A percentile compares a stretch with the other conserved stretches of the same genome.
Conservation (phyloP, 129 eudicot species). For the Flaveria brownii region DNA sequence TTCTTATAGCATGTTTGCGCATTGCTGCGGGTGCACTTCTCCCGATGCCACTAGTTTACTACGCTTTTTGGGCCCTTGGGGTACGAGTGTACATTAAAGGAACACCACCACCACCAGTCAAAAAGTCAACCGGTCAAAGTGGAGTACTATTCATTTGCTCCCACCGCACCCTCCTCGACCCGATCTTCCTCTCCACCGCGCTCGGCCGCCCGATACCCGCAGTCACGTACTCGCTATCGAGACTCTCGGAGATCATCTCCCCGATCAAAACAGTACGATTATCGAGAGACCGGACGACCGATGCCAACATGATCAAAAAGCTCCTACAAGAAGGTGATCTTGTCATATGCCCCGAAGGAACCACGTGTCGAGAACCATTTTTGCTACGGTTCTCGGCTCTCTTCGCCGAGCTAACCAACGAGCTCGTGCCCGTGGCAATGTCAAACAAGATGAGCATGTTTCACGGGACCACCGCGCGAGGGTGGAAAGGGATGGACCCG, state of each 20-base stretch:
- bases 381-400: slow-evolving; percentile 63
- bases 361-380: slow-evolving; percentile 77
- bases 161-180: slow-evolving; percentile 73
- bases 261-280: slow-evolving; percentile 74
- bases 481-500: slow-evolving; percentile 82
- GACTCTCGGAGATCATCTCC: slow-evolving; percentile 68
- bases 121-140: slow-evolving; percentile 53
- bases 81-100: slow-evolving; percentile 67
- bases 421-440: slow-evolving; percentile 71
- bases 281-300: slow-evolving; percentile 47
- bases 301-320: slow-evolving; percentile 64
- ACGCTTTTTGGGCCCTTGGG: slow-evolving; percentile 64
- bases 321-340: slow-evolving; percentile 58
- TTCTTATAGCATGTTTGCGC: slow-evolving; percentile 57
- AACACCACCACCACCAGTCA: slow-evolving; percentile 58
- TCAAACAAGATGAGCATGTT: slow-evolving; percentile 62
- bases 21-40: slow-evolving; percentile 66
- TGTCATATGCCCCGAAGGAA: slow-evolving; percentile 73
- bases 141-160: slow-evolving; percentile 68
- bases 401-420: slow-evolving; percentile 60
- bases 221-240: slow-evolving; percentile 62
- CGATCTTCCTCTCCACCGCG: slow-evolving; percentile 63
- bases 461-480: slow-evolving; percentile 71
- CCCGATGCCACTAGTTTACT: slow-evolving; percentile 62
- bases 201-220: slow-evolving; percentile 80